Conservation (phyloP, 371 early-diverging fungal genomes). For the Actinomucor elegans region DNA sequence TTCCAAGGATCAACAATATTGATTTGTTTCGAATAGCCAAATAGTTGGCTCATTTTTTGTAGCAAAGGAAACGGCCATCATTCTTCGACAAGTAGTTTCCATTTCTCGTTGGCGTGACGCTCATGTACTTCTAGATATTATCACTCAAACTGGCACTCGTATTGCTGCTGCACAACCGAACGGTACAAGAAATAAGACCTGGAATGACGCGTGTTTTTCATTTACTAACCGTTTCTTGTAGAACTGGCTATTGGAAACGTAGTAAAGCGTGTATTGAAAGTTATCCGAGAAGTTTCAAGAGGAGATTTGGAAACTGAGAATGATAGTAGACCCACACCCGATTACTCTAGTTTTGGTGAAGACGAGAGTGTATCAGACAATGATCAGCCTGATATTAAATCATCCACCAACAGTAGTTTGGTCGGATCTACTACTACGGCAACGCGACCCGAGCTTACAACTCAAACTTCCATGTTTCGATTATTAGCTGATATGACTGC, state of each 20-base stretch:
- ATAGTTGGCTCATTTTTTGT: constrained; percentile 74
- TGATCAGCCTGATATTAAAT: not conserved
- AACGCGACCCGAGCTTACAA: constrained; percentile 16
- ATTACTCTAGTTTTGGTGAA: constrained; percentile 4
- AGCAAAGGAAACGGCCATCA: constrained; percentile 77
- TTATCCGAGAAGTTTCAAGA: constrained; percentile 77
- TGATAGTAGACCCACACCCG: constrained; percentile 6
- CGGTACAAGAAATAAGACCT: constrained; percentile 32
- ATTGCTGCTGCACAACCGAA: constrained; percentile 84
- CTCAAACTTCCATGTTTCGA: constrained; percentile 65
- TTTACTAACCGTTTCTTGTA: constrained; percentile 11
- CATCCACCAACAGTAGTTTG: constrained; percentile 3
- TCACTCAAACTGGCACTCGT: constrained; percentile 69
- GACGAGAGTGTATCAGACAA: not conserved
- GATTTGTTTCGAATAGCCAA: constrained; percentile 48
- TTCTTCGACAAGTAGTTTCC: constrained; percentile 80
- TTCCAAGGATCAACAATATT: not conserved
- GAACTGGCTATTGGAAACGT: constrained; percentile 90
- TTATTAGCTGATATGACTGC: constrained; percentile 53
- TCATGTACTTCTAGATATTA: constrained; percentile 55
- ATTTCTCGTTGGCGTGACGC: constrained; percentile 73
- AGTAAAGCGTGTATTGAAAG: constrained; percentile 76
- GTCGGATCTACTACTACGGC: constrained; percentile 44
- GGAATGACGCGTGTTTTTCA: not conserved
- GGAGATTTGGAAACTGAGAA: constrained; percentile 36